Conservation (phyloP, 768 basidiomycete genomes). For the Tylopilus plumbeoviolaceoides region DNA sequence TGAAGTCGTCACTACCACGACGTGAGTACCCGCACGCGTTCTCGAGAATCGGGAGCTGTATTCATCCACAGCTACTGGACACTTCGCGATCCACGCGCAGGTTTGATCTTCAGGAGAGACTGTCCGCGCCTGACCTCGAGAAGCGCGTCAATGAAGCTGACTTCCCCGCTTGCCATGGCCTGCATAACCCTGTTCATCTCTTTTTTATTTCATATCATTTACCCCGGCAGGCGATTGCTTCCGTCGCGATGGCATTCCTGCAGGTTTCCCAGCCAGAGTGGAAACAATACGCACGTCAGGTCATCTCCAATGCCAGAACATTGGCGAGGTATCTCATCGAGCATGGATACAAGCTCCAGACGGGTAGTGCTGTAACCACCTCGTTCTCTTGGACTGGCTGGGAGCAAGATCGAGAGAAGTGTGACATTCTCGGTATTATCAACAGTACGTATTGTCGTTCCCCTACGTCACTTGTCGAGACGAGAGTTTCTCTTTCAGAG, state of each 20-base stretch:
- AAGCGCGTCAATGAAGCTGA: conserved; percentile 97
- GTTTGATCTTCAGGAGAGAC: conserved; percentile 95
- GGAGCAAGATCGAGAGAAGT: conserved; percentile 97
- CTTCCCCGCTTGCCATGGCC: conserved; percentile 99
- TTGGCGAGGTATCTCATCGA: conserved; percentile 68
- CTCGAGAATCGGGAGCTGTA: not conserved
- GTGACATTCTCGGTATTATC: conserved; percentile 95
- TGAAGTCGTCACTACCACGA: conserved; percentile 97
- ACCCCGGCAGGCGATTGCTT: conserved; percentile 82
- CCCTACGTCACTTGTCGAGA: not conserved
- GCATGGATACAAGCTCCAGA: conserved; percentile 94
- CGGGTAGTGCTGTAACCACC: conserved; percentile 93
- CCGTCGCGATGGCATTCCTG: conserved; percentile 85
- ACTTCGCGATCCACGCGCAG: conserved; percentile 95
- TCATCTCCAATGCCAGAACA: conserved; percentile 81
- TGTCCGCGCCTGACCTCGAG: conserved; percentile 84
- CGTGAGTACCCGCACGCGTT: conserved; percentile 43
- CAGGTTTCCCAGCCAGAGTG: conserved; percentile 89
- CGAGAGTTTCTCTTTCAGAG: conserved; percentile 41
- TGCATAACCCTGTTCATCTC: conserved; percentile 86
- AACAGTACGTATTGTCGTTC: conserved; percentile 58
- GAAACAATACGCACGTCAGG: conserved; percentile 91
- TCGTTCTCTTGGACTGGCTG: conserved; percentile 95
- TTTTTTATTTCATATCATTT: not conserved
- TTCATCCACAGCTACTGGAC: conserved; percentile 99